Conservation (phyloP, 352 stramenopile species). For the Pythium aphanidermatum region DNA sequence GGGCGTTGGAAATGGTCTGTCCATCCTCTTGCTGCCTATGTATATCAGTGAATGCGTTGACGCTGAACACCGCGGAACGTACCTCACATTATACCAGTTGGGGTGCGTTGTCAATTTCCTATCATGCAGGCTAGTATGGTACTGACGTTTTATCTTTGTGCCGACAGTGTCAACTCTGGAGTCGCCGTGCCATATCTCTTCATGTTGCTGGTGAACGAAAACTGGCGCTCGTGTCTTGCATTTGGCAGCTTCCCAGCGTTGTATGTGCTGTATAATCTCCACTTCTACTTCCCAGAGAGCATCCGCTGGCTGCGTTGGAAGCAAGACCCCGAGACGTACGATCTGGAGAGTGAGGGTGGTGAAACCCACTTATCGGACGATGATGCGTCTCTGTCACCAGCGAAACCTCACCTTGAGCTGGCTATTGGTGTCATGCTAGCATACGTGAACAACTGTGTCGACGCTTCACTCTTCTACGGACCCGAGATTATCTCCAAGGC, state of each 20-base stretch:
- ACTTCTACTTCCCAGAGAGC: constrained; percentile 69
- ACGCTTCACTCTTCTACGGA: constrained; percentile 85
- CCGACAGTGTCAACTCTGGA: constrained; percentile 63
- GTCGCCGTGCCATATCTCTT: constrained; percentile 74
- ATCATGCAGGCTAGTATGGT: no score
- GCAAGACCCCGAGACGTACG: constrained; percentile 39
- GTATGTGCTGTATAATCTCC: constrained; percentile 74
- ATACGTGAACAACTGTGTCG: constrained; percentile 86
- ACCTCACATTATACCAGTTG: constrained; percentile 78
- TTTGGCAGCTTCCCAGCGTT: constrained; percentile 67
- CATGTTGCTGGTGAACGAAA: constrained; percentile 70
- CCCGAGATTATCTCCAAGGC: constrained; percentile 77
- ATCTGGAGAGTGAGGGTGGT: constrained; percentile 31
- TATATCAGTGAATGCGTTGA: constrained; percentile 85
- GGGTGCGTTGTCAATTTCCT: constrained; percentile 32
- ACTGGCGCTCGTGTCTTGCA: constrained; percentile 68
- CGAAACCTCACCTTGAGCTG: constrained; percentile 52
- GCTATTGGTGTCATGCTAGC: constrained; percentile 69
- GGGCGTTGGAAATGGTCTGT: constrained; percentile 76
- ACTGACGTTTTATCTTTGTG: neutral
- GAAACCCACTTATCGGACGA: neutral
- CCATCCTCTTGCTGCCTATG: constrained; percentile 83
- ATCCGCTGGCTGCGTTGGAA: constrained; percentile 75
- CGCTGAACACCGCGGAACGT: constrained; percentile 47
- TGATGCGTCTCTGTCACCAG: neutral